Evolutionary conservation across 768 basidiomycete genomes (phyloP), one percentile per base, ranked within the genome.

Genomic region (Mycena rebaudengoi): DNA sequence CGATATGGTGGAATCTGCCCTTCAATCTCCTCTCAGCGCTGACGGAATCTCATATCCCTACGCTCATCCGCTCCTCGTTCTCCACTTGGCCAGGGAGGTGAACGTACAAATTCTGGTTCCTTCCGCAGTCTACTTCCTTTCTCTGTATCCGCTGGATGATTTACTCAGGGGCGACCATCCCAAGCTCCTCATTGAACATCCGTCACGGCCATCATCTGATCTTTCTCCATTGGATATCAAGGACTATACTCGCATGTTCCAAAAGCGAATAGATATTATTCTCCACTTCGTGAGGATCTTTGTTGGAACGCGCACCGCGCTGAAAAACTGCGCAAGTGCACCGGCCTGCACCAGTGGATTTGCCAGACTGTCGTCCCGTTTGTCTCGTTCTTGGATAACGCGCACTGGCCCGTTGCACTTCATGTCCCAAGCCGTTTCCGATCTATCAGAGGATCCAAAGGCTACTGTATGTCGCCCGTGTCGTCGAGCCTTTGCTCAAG

Each of bases 191-290:
- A 66, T 81, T 33, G 70, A 80, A 25, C 83, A 86, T 67, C 82
- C 83, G 6, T 85, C 86, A 1, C 80, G 80, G 23, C 86, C 85
- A 1, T 82, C 83, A 6, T 82, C 82, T 6, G 66, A 72, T 21
- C 70, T 88, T 13, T 72, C 75, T 7, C 64, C 79, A 11, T 55
- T 72, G 25, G 86, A 86, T 69, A 59, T 86, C n/a, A 69, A 75
- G 60, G 74, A 79, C 37, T 88, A 88, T 67, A 84, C 84, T 5
- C 78, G 86, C 37, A 84, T 88, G 82, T 88, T 79, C 71, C 86
- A 88, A 72, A 76, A 84, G 56, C 83, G 87, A 21, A 67, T 87
- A 21, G 79, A 83, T 33, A 48, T 79, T 35, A 78, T 84, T 54
- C 75, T 85, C 8, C 75, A 82, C 39, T 88, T 88, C 65, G 75